phyloP scores from a whole-genome alignment of 441 rosid genomes.

The Euphorbia schlechtendalii region DNA sequence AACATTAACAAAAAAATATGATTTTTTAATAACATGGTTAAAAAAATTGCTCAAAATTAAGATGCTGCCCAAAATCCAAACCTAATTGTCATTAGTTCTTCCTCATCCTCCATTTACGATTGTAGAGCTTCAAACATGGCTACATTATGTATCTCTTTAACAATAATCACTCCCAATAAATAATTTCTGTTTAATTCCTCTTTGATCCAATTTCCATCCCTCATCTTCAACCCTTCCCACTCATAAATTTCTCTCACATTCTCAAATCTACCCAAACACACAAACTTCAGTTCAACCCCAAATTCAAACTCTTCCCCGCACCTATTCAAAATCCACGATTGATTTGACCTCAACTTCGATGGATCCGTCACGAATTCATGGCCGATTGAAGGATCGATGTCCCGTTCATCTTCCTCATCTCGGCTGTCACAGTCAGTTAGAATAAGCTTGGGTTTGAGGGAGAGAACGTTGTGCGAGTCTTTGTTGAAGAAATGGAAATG shows the following conservation, averaged over 20 bases:
- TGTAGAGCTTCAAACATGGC: too few relatives aligned
- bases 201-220: too few relatives aligned
- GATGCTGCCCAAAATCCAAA: too few relatives aligned
- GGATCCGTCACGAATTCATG: slow-evolving; percentile 43
- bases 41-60: too few relatives aligned
- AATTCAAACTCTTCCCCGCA: slow-evolving; percentile 62
- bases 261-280: slow-evolving; percentile 78
- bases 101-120: too few relatives aligned
- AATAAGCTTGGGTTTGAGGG: slow-evolving; percentile 59
- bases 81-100: too few relatives aligned
- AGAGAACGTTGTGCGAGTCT: slow-evolving; percentile 41
- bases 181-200: too few relatives aligned
- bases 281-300: slow-evolving; percentile 35
- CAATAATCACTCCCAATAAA: too few relatives aligned
- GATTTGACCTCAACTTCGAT: slow-evolving; percentile 26
- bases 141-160: too few relatives aligned
- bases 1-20: too few relatives aligned
- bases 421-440: slow-evolving; percentile 63
- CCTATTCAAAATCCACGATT: slow-evolving; percentile 53
- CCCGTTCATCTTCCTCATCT: slow-evolving; percentile 80
- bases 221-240: slow-evolving; percentile 59
- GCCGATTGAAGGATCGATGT: slow-evolving; percentile 33
- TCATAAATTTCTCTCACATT: slow-evolving; percentile 59
- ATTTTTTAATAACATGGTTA: too few relatives aligned
- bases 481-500: slow-evolving; percentile 53